Evolutionary conservation across 2,329 filamentous ascomycete genomes (phyloP).

Genomic region (Rhynchosporium graminicola): DNA sequence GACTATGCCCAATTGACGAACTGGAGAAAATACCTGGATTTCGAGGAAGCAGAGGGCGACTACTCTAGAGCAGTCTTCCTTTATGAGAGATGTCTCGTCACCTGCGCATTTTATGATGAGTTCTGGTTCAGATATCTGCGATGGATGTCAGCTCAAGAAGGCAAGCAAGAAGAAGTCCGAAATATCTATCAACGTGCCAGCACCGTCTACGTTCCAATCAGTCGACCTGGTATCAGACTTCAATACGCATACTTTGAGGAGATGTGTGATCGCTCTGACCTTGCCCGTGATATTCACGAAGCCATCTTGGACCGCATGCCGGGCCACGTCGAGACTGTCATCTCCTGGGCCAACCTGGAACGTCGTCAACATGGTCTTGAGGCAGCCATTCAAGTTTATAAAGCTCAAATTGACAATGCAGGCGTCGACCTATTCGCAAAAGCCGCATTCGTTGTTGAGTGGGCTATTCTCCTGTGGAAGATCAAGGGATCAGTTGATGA

Average conservation of each 20-base stretch:
- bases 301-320: slow-evolving; percentile 76
- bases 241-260: slow-evolving; percentile 97
- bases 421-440: slow-evolving; percentile 77
- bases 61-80: slow-evolving; percentile 75
- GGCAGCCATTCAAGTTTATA: slow-evolving; percentile 80
- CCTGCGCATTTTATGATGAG: slow-evolving; percentile 92
- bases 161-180: slow-evolving; percentile 85
- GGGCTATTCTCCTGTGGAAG: slow-evolving; percentile 86
- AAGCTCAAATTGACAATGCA: slow-evolving; percentile 74
- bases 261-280: slow-evolving; percentile 70
- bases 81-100: slow-evolving; percentile 92
- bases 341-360: slow-evolving; percentile 83
- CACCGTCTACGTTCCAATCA: slow-evolving; percentile 83
- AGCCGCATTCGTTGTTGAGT: slow-evolving; percentile 83
- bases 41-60: slow-evolving; percentile 84
- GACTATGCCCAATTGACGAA: slow-evolving; percentile 82
- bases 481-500: slow-evolving; percentile 78
- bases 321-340: slow-evolving; percentile 81
- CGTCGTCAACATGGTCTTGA: slow-evolving; percentile 82
- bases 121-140: slow-evolving; percentile 97
- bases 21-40: slow-evolving; percentile 96
- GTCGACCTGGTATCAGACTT: slow-evolving; percentile 77
- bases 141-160: slow-evolving; percentile 83
- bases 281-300: slow-evolving; percentile 82
- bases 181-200: slow-evolving; percentile 89